Evolutionary conservation across 1,139 yeast genomes (phyloP).

Genomic region (Suhomyces anneliseae): DNA sequence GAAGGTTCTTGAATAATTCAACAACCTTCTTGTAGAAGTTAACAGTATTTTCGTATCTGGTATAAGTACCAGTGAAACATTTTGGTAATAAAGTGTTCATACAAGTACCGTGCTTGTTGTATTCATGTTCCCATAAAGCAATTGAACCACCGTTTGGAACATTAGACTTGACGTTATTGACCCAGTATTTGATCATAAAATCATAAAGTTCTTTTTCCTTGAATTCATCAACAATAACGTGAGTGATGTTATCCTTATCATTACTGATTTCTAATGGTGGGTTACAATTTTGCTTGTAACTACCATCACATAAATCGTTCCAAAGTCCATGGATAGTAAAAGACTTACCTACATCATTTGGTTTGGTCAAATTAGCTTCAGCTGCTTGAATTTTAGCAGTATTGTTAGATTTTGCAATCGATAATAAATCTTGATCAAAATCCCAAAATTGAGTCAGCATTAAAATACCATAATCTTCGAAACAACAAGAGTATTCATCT

Average conservation of each 20-base stretch:
- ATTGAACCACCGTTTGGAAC: conserved; percentile 28
- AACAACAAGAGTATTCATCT: conserved; percentile 31
- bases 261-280: conserved; percentile 30
- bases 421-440: conserved; percentile 27
- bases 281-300: conserved; percentile 34
- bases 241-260: conserved; percentile 28
- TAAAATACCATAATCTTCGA: conserved; percentile 35
- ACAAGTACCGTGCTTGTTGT: conserved; percentile 48
- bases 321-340: conserved; percentile 47
- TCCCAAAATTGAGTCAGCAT: conserved; percentile 47
- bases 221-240: conserved; percentile 31
- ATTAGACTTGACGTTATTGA: conserved; percentile 35
- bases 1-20: conserved; percentile 35
- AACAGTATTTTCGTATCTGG: conserved; percentile 32
- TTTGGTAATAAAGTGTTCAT: conserved; percentile 40
- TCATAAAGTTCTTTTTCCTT: conserved; percentile 29
- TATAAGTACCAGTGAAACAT: conserved; percentile 36
- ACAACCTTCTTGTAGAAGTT: conserved; percentile 36
- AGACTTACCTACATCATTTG: conserved; percentile 17
- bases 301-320: conserved; percentile 42
- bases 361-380: conserved; percentile 7
- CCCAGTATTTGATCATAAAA: conserved; percentile 38
- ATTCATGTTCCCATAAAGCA: conserved; percentile 44
- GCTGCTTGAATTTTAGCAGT: conserved; percentile 13
- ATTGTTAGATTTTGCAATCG: conserved; percentile 13